Evolutionary conservation across 2,329 filamentous ascomycete species (phyloP), one percentile per base, ranked within the genome.

Genomic region (Tolypocladium paradoxum): DNA sequence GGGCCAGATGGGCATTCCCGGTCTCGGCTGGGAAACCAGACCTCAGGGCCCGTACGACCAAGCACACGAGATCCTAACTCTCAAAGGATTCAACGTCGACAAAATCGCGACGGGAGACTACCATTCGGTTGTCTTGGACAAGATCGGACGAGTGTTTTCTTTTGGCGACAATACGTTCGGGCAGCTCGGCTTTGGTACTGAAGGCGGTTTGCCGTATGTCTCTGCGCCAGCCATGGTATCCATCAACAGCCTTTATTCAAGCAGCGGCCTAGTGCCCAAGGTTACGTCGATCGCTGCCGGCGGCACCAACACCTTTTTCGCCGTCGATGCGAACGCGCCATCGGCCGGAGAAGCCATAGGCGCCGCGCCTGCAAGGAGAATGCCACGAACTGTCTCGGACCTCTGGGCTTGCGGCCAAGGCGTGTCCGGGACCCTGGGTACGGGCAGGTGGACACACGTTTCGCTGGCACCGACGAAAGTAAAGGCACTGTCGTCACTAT

Each of bases 161-260:
- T 97, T 95, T 71, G 93, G 93, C 37, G 91, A 97, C 68, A 97
- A 97, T 70, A 84, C 84, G 0, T 81, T 82, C 45, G 93, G 93
- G n/a, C 93, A 97, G 68, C 77, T 97, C 4, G 92, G 92, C n/a
- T 83, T 92, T 61, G 82, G 89, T 50, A 81, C 79, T 51, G 82
- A 83, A 49, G 66, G 78, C 0, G 79, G 85, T 31, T 73, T 81
- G 18, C 75, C 81, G 8, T 79, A 73, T 54, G 74, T 87, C 27
- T 87, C 92, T 58, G 77, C 78, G 0, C 90, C 93, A 0, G 81
- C 83, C 4, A 77, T 84, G 6, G 67, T 97, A 2, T 80, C 88
- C 1, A 78, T 88, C 38, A 79, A 82, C 56, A 81, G 79, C 56
- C 81, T 95, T 6, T 96, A 96, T 67, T 74, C 76, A 46, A 83